These are phyloP conservation scores for Cardamine resedifolia DNA, from an alignment of 345 rosid species.

Conservation along the genomic window DNA sequence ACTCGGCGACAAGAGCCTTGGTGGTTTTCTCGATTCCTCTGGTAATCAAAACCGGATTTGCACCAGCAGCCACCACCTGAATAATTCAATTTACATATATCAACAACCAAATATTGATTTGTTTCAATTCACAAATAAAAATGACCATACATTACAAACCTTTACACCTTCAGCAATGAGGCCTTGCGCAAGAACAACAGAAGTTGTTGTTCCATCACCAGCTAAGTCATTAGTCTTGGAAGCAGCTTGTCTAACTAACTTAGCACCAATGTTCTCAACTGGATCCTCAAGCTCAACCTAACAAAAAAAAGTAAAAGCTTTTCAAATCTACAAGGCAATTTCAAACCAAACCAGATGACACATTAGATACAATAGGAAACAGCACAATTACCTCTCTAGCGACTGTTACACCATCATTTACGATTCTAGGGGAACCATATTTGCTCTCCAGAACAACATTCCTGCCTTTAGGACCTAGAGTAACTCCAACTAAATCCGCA, in stretches of 20 bases:
- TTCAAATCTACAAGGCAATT: not conserved
- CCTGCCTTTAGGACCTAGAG: constrained; percentile 94
- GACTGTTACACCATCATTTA: constrained; percentile 93
- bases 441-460: constrained; percentile 96
- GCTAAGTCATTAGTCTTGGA: constrained; percentile 96
- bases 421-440: constrained; percentile 90
- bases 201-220: constrained; percentile 97
- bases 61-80: constrained; percentile 96
- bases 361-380: not conserved
- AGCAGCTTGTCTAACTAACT: constrained; percentile 96
- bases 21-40: constrained; percentile 90
- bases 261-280: constrained; percentile 95
- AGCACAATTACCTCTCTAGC: constrained; percentile 70
- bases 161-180: constrained; percentile 96
- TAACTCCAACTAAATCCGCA: constrained; percentile 93
- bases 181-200: constrained; percentile 97
- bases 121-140: not conserved
- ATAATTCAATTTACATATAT: not conserved
- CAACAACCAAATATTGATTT: not conserved
- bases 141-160: constrained; percentile 43
- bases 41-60: constrained; percentile 84
- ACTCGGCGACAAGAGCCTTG: constrained; percentile 74
- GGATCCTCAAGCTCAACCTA: constrained; percentile 98
- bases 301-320: not conserved
- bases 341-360: not conserved